These are phyloP conservation scores for Salvia miltiorrhiza DNA, from an alignment of 257 asterid genomes.

Conservation along the genomic window DNA sequence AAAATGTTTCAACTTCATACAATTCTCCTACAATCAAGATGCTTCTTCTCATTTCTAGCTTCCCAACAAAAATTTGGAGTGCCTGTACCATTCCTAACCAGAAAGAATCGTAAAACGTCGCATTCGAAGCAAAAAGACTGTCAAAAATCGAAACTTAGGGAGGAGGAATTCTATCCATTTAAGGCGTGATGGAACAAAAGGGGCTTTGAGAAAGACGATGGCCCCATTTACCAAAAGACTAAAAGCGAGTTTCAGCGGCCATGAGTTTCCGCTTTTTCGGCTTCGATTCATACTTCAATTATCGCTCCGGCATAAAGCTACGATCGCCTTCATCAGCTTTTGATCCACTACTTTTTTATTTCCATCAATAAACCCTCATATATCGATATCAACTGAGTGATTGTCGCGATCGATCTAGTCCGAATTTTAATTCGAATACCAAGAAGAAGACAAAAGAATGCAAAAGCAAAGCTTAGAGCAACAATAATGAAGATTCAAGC, in stretches of 20 bases:
- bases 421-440: background rate
- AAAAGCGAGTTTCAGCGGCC: background rate
- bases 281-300: background rate
- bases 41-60: background rate
- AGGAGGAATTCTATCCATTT: background rate
- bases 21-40: background rate
- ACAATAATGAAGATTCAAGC: background rate
- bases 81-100: background rate
- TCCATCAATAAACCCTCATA: too few relatives aligned
- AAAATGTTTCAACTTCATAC: background rate
- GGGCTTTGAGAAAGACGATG: constrained; percentile 3
- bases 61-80: background rate
- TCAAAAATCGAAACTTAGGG: background rate
- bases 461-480: background rate
- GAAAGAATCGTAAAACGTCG: background rate
- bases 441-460: background rate
- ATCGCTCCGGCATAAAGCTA: background rate
- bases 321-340: background rate
- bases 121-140: background rate
- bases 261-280: background rate
- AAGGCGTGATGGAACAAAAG: background rate
- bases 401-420: background rate
- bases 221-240: background rate
- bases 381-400: background rate
- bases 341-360: too few relatives aligned